Evolutionary conservation across 129 eudicot genomes (phyloP).

Genomic region (Smallanthus sonchifolius): DNA sequence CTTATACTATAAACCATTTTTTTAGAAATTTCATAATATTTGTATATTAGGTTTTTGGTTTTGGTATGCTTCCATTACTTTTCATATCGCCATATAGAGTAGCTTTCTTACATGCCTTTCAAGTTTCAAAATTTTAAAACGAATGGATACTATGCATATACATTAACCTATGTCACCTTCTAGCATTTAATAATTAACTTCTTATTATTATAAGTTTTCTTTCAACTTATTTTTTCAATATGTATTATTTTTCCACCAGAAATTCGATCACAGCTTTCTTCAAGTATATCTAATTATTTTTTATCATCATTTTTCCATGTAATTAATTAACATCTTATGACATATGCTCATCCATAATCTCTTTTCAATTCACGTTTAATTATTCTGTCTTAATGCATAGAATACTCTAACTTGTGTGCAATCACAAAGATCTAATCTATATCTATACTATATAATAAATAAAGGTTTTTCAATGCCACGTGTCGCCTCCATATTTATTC

Average conservation of each 20-base stretch:
- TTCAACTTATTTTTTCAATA: background rate
- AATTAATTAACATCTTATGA: background rate
- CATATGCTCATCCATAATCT: background rate
- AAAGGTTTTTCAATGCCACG: too few species aligned
- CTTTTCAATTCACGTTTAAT: background rate
- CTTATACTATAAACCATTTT: background rate
- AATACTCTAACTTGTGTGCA: background rate
- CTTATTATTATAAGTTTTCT: background rate
- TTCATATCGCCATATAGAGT: conserved; percentile 7
- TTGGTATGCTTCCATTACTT: conserved; percentile 5
- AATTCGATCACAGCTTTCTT: background rate
- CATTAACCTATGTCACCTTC: conserved; percentile 21
- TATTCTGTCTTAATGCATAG: too few species aligned
- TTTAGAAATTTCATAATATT: background rate
- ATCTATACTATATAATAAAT: too few species aligned
- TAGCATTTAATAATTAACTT: background rate
- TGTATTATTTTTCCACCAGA: background rate
- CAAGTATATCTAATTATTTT: background rate
- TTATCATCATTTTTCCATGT: background rate
- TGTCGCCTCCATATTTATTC: too few species aligned
- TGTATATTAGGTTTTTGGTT: conserved; percentile 7
- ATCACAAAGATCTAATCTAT: too few species aligned
- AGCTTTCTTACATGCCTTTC: background rate
- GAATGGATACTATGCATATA: conserved; percentile 18
- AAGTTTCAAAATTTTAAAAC: background rate